These are phyloP conservation scores for Stemphylium beticola DNA, from an alignment of 2,329 filamentous ascomycete genomes.

Conservation along the genomic window DNA sequence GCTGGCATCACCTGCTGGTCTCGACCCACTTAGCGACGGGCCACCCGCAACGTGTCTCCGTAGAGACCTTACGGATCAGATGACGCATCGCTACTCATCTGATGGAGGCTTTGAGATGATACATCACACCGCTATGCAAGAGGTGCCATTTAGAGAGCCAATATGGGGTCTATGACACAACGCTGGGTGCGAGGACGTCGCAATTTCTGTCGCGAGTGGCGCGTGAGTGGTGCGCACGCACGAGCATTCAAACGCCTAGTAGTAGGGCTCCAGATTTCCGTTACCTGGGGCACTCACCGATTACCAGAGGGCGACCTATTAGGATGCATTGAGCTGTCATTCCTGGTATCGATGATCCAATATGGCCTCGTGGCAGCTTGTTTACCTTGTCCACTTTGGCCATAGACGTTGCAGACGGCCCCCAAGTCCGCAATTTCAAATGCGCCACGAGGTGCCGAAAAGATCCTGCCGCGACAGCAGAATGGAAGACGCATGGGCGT, in stretches of 20 bases:
- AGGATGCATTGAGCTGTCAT: conserved; percentile 8
- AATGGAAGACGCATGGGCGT: conserved; percentile 12
- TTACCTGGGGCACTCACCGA: conserved; percentile 21
- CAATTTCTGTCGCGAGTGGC: conserved; percentile 7
- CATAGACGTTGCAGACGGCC: conserved; percentile 12
- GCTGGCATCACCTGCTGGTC: conserved; percentile 18
- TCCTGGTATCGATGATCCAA: conserved; percentile 17
- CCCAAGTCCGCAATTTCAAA: conserved; percentile 16
- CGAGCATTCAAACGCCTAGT: conserved; percentile 20
- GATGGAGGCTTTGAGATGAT: conserved; percentile 2
- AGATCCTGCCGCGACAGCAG: conserved; percentile 14
- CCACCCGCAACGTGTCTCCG: conserved; percentile 27
- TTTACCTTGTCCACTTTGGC: conserved; percentile 11
- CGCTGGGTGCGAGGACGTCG: conserved; percentile 7
- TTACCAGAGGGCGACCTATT: conserved; percentile 9
- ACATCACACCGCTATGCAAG: conserved; percentile 21
- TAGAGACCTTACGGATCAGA: conserved; percentile 11
- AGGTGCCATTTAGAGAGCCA: conserved; percentile 14
- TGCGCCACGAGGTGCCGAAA: conserved; percentile 18
- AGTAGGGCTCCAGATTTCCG: conserved; percentile 11
- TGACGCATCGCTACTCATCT: conserved; percentile 17
- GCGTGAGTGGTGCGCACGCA: conserved; percentile 11
- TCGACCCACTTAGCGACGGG: conserved; percentile 18
- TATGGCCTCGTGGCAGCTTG: conserved; percentile 18
- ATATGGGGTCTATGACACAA: background rate